Evolutionary conservation across 345 rosid genomes (phyloP).

Genomic region (Raphanus raphanistrum): DNA sequence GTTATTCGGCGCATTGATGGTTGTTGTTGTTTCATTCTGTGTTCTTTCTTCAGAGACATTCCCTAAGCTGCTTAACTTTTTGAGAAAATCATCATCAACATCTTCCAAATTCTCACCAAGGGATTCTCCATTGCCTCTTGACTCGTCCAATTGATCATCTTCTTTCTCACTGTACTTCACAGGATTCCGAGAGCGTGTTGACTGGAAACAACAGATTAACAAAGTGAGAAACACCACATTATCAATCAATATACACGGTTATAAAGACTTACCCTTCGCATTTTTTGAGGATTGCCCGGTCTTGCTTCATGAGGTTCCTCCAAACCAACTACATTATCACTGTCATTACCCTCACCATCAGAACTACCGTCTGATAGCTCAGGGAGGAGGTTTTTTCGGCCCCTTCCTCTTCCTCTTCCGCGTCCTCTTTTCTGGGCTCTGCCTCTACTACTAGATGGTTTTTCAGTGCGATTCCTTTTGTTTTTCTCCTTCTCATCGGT

Average conservation of each 20-base stretch:
- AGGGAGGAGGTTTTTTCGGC: slow-evolving; percentile 33
- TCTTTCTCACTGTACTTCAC: slow-evolving; percentile 51
- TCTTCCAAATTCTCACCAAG: slow-evolving; percentile 26
- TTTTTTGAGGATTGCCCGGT: slow-evolving; percentile 39
- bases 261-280: slow-evolving; percentile 63
- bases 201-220: slow-evolving; percentile 46
- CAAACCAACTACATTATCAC: slow-evolving; percentile 35
- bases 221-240: slow-evolving; percentile 5
- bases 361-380: slow-evolving; percentile 52
- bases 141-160: slow-evolving; percentile 44
- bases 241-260: not conserved
- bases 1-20: slow-evolving; percentile 15
- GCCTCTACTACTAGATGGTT: slow-evolving; percentile 45
- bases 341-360: slow-evolving; percentile 30
- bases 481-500: slow-evolving; percentile 36
- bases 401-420: slow-evolving; percentile 44
- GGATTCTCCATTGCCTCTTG: slow-evolving; percentile 26
- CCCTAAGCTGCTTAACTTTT: slow-evolving; percentile 11
- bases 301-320: slow-evolving; percentile 31
- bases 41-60: slow-evolving; percentile 19
- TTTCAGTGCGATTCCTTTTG: slow-evolving; percentile 36
- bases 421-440: slow-evolving; percentile 27
- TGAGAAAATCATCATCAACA: slow-evolving; percentile 22
- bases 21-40: slow-evolving; percentile 27
- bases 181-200: slow-evolving; percentile 61